Conservation (phyloP, 495 filamentous ascomycete species). For the Glutinoglossum americanum region DNA sequence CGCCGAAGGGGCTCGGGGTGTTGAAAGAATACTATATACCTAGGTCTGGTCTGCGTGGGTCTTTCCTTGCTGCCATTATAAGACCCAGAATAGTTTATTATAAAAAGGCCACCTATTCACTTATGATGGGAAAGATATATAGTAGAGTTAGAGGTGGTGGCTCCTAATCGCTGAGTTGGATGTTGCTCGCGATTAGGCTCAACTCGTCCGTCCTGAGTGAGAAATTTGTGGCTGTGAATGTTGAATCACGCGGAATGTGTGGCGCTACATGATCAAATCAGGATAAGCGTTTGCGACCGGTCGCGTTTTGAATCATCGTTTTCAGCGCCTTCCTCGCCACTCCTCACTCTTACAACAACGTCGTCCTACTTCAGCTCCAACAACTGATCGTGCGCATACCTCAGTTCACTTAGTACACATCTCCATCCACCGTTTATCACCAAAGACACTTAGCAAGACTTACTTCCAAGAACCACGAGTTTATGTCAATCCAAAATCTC, state of each 20-base stretch:
- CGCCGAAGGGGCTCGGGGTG: neutral
- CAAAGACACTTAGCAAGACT: neutral
- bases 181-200: too few species aligned
- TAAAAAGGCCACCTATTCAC: too few species aligned
- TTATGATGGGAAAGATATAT: too few species aligned
- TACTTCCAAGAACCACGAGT: conserved; percentile 33
- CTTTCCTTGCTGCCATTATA: conserved; percentile 53
- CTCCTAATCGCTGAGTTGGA: too few species aligned
- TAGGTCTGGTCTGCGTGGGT: conserved; percentile 70
- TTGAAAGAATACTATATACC: conserved; percentile 26
- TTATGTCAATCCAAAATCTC: conserved; percentile 99
- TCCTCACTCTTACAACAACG: neutral
- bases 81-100: too few species aligned
- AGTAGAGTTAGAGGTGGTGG: too few species aligned
- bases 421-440: neutral
- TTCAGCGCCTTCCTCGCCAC: neutral
- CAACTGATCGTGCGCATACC: neutral
- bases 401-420: neutral
- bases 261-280: too few species aligned
- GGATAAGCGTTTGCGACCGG: neutral
- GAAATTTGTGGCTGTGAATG: too few species aligned
- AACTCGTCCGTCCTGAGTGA: too few species aligned
- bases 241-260: too few species aligned
- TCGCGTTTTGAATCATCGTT: neutral
- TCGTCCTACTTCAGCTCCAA: neutral